Evolutionary conservation across 805 yeast genomes (phyloP).

Genomic region (Wickerhamiella spandovensis): DNA sequence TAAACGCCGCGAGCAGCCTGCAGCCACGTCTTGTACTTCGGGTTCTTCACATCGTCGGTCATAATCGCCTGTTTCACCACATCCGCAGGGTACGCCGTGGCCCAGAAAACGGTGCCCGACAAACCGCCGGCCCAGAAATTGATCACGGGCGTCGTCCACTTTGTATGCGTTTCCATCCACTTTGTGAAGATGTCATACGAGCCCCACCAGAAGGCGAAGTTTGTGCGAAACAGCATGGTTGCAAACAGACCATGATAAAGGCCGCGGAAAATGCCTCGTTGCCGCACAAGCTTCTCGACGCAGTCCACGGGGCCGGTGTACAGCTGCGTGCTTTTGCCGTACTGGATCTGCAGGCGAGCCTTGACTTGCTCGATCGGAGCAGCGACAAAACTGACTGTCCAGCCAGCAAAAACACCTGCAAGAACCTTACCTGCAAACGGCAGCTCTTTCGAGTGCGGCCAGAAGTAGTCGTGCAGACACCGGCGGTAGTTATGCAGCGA

Average conservation of each 20-base stretch:
- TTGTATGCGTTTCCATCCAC: constrained; percentile 52
- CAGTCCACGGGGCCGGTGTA: constrained; percentile 78
- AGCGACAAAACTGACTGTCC: constrained; percentile 90
- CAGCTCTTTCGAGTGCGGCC: constrained; percentile 42
- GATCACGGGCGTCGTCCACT: constrained; percentile 51
- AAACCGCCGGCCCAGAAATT: constrained; percentile 91
- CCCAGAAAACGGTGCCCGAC: constrained; percentile 72
- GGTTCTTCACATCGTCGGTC: constrained; percentile 64
- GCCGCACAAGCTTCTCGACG: constrained; percentile 25
- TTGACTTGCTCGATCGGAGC: constrained; percentile 87
- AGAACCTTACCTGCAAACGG: constrained; percentile 64
- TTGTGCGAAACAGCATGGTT: constrained; percentile 77
- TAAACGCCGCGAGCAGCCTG: constrained; percentile 62
- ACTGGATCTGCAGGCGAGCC: constrained; percentile 81
- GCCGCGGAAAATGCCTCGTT: constrained; percentile 51
- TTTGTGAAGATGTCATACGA: constrained; percentile 69
- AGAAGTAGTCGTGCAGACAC: constrained; percentile 49
- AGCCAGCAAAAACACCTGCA: constrained; percentile 70
- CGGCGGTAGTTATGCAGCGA: constrained; percentile 67
- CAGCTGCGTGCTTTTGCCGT: constrained; percentile 56
- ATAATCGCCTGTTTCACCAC: constrained; percentile 76
- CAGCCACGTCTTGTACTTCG: constrained; percentile 56
- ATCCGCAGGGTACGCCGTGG: constrained; percentile 77
- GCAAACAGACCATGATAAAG: constrained; percentile 71
- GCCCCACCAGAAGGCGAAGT: constrained; percentile 90